Conservation (phyloP, 1,284 basidiomycete species). For the Cystobasidium pallidum region DNA sequence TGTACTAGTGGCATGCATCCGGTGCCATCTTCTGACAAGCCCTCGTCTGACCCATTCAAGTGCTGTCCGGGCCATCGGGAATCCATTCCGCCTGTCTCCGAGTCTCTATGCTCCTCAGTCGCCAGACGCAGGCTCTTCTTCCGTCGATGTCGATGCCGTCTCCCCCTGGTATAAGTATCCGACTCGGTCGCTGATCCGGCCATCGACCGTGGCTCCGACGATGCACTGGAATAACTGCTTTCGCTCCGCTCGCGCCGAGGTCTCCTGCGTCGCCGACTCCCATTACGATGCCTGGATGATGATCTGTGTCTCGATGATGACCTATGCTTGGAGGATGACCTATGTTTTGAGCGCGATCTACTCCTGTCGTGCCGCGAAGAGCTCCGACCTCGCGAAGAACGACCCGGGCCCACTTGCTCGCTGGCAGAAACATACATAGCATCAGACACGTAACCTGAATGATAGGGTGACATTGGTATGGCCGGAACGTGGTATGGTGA, state of each 20-base stretch:
- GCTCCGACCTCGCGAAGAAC: background rate
- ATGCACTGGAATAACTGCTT: background rate
- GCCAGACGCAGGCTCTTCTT: background rate
- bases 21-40: background rate
- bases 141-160: background rate
- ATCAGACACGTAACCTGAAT: conserved; percentile 17
- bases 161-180: background rate
- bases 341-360: conserved; percentile 12
- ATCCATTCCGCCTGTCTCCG: background rate
- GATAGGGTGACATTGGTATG: conserved; percentile 27
- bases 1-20: background rate
- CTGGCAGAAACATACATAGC: conserved; percentile 3
- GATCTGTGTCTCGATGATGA: conserved; percentile 15
- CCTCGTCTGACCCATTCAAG: background rate
- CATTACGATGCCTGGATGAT: background rate
- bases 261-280: conserved; percentile 7
- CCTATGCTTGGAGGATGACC: conserved; percentile 19
- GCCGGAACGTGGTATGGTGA: conserved; percentile 13
- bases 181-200: background rate
- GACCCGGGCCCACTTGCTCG: background rate
- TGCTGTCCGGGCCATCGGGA: background rate
- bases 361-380: conserved; percentile 3
- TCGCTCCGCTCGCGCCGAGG: background rate
- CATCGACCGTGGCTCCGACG: background rate
- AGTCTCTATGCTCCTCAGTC: background rate